Base-by-base conservation (phyloP, 345 rosid species). In the Toxicodendron radicans region DNA sequence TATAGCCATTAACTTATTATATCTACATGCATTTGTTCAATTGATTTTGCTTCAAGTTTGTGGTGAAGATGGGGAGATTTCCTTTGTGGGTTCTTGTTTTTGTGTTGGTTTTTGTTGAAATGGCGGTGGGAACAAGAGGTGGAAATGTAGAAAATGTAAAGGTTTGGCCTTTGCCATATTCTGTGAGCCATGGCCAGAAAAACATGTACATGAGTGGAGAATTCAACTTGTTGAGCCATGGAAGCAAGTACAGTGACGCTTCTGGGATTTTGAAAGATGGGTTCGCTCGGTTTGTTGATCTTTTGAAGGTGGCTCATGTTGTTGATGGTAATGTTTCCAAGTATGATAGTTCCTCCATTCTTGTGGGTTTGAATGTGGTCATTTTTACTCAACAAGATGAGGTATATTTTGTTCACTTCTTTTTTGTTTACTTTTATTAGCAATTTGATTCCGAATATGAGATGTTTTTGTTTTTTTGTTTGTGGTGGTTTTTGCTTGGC, bases 141-240 rank as follows among this genome's bases (percentile, higher is more conserved):
- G 51, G 0, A 43, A 32, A 4, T 30, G 58, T 12, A 33, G 53
- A n/a, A 20, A 64, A 46, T 59, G 64, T 86, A 54, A 85, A 82
- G 53, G 80, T 86, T 66, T 86, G 92, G 92, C 92, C 92, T 30
- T 75, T 86, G 75, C 92, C 90, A 58, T 77, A 43, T 54, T 79
- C 76, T 33, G 85, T 80, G 14, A 83, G 76, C 61, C 73, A 41
- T 53, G 97, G 97, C 5, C 77, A 75, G 30, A 73, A 69, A 24
- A 77, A 48, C 35, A 62, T 89, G 61, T 70, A 41, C 78, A 0
- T 91, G 70, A 58, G 78, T 49, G 68, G 62, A 14, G 79, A 79
- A 72, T 89, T 91, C 72, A 38, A 66, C 69, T 77, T 91, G 14
- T 45, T 63, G 2, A 81, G 81, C 3, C 71, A 79, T 3, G 82